Evolutionary conservation across 202 grass and related monocot species (phyloP), one percentile per base, ranked within the genome.

Genomic region (Eragrostis tef): DNA sequence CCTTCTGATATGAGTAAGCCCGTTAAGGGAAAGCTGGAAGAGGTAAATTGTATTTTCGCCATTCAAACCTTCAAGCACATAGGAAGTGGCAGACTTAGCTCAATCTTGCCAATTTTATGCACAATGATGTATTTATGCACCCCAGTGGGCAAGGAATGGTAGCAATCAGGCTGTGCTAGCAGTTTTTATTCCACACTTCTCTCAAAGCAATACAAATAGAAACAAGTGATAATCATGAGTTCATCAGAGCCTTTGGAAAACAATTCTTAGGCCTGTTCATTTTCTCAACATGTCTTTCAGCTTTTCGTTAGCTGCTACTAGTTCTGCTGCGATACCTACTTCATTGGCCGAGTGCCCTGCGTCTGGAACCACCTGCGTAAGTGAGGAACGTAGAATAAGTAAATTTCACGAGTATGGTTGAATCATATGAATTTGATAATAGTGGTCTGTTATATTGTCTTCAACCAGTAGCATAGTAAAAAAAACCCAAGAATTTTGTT

Each of bases 291-390:
- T 80, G 22, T 65, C 74, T 52, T 91, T 96, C 63, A 96, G 86
- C 70, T 87, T 92, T 45, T 90, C 93, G 47, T 91, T 99, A 24
- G 93, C 89, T 51, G 90, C 77, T 56, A 93, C 91, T 57, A 94
- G 81, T 61, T 93, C 93, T 47, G 97, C 79, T 45, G 89, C 51
- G 6, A 84, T 81, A 34, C 91, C 89, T 70, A 81, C 70, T 85
- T 96, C 93, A 80, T 93, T 99, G 44, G 93, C 96, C 27, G 97
- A 99, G 75, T 99, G 97, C 1, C 97, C 97, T 39, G 93, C 93
- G 79, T 99, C 93, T 45, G 87, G 80, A 54, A 96, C 90, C 54
- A 99, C 86, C 97, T 99, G 81, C 78, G 85, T 77, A 25, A 77
- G 11, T 20, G 82, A 52, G 42, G 21, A 13, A 66, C 13, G 42